Evolutionary conservation across 192 early-diverging fungal species (phyloP).

Genomic region (Backusella morwellensis): DNA sequence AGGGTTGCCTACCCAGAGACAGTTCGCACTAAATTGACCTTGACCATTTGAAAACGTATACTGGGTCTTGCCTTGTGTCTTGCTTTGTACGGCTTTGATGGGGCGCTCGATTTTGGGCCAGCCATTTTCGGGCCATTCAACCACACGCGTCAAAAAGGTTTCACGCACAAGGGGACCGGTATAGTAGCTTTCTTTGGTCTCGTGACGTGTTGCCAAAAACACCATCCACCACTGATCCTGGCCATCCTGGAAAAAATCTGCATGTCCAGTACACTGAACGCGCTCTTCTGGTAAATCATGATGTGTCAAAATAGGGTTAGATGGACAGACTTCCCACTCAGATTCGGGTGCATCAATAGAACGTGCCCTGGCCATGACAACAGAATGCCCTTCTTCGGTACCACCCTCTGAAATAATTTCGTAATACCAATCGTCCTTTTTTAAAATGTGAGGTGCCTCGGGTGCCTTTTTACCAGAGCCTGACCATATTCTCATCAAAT

Average conservation of each 20-base stretch:
- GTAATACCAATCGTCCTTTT: conserved; percentile 2
- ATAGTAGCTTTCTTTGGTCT: background rate
- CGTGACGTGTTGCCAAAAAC: background rate
- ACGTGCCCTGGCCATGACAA: background rate
- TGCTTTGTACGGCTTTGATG: background rate
- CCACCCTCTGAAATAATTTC: background rate
- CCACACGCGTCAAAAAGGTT: background rate
- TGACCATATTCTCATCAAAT: background rate
- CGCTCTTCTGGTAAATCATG: background rate
- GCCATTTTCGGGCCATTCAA: background rate
- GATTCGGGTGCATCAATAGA: background rate
- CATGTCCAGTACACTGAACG: background rate
- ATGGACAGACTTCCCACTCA: background rate
- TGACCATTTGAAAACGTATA: background rate
- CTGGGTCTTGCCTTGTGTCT: background rate
- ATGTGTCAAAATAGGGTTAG: background rate
- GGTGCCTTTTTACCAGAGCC: conserved; percentile 3
- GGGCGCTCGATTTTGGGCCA: background rate
- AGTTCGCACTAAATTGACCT: background rate
- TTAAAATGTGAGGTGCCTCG: background rate
- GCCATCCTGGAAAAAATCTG: background rate
- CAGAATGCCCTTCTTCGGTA: background rate
- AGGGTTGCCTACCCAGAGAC: conserved; percentile 1
- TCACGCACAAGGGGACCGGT: background rate
- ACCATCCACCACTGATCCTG: background rate